Evolutionary conservation across 73 alveolate species (phyloP).

Genomic region (Blepharisma stoltei): DNA sequence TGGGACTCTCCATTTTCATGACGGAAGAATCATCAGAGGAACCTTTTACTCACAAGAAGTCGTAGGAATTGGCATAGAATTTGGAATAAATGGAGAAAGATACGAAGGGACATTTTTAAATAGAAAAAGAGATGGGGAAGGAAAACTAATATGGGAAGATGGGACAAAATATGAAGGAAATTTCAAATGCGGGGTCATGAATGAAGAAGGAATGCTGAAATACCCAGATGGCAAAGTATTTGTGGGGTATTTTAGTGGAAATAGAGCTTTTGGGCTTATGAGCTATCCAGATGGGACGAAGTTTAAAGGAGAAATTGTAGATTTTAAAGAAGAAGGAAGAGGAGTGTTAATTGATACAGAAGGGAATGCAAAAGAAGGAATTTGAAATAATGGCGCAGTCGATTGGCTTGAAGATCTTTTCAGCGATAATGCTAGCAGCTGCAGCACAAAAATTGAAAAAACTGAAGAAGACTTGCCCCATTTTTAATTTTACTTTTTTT

Average conservation of each 20-base stretch:
- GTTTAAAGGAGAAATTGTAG: constrained; percentile 19
- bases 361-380: constrained; percentile 7
- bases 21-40: constrained; percentile 11
- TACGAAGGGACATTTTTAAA: constrained; percentile 28
- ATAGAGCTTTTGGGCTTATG: constrained; percentile 8
- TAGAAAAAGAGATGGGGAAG: constrained; percentile 18
- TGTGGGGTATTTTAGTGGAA: constrained; percentile 25
- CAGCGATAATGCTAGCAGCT: no score
- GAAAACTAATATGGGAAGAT: neutral
- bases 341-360: constrained; percentile 17
- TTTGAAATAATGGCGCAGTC: neutral
- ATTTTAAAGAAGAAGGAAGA: constrained; percentile 13
- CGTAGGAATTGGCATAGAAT: constrained; percentile 28
- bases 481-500: no score
- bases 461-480: no score
- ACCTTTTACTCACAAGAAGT: neutral
- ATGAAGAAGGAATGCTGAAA: neutral
- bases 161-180: constrained; percentile 18
- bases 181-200: constrained; percentile 11
- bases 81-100: constrained; percentile 25
- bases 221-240: constrained; percentile 10
- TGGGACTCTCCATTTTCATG: constrained; percentile 22
- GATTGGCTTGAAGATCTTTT: no score
- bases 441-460: no score
- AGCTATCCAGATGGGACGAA: constrained; percentile 5